A percentile compares a stretch with the other conserved stretches of the same genome.
These are phyloP conservation scores for Coprinellus micaceus DNA, from an alignment of 768 basidiomycete genomes.

Conservation along the genomic window DNA sequence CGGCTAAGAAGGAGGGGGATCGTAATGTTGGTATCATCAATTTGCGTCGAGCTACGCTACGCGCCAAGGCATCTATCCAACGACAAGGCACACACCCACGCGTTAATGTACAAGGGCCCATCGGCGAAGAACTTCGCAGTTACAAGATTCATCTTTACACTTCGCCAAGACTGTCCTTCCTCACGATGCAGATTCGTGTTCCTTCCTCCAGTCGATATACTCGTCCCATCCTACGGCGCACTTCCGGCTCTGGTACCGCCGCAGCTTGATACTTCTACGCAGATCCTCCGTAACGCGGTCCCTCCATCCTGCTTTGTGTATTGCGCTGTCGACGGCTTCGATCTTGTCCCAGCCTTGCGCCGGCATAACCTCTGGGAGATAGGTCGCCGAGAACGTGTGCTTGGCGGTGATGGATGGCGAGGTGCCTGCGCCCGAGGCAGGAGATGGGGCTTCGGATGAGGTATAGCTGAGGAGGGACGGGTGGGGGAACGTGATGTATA, in stretches of 20 bases:
- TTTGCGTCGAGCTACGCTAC: not conserved
- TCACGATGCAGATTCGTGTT: conserved; percentile 21
- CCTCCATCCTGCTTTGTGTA: conserved; percentile 89
- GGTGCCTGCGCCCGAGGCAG: conserved; percentile 62
- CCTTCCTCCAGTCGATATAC: conserved; percentile 69
- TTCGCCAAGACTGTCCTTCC: not conserved
- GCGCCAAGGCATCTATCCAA: not conserved
- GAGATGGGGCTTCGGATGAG: conserved; percentile 65
- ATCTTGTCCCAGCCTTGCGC: conserved; percentile 94
- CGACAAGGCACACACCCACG: not conserved
- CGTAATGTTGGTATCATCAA: not conserved
- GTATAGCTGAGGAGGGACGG: conserved; percentile 57
- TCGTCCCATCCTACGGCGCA: conserved; percentile 71
- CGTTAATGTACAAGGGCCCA: not conserved
- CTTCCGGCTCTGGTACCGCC: conserved; percentile 77
- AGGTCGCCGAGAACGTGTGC: conserved; percentile 77
- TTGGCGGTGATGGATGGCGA: conserved; percentile 52
- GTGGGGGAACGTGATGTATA: conserved; percentile 83
- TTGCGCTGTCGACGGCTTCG: conserved; percentile 87
- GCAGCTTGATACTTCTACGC: conserved; percentile 68
- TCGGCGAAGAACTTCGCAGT: too few relatives aligned
- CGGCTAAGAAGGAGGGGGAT: not conserved
- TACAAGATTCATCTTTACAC: not conserved
- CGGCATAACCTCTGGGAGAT: conserved; percentile 87
- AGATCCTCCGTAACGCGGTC: conserved; percentile 80